Base-by-base conservation (phyloP, 1,139 yeast genomes). In the Eremothecium cymbalariae region DNA sequence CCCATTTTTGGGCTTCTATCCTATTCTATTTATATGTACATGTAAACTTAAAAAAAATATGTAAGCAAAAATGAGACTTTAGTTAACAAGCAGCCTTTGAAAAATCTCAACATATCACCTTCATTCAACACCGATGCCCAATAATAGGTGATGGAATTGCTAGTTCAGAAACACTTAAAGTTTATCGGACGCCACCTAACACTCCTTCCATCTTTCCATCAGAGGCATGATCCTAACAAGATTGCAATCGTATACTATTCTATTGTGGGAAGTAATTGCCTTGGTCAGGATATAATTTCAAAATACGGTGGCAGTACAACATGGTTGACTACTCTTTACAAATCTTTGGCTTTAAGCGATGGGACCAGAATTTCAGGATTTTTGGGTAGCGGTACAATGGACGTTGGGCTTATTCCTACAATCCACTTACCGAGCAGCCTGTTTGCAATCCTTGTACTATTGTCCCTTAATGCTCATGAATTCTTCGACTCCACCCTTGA, bases 221-320 rank as follows among this genome's bases (percentile, higher is more conserved):
- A 54, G 37, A 38, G 45, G n/a, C 41, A 49, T 28, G 60, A 54
- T 34, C 50, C 51, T 3, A 54, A 54, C 33, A 46, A 45, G 34
- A 33, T 55, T 39, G 57, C 58, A 7, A 45, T 55, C 5, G 33
- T 53, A 18, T 52, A 48, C 22, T 55, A 55, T 34, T 42, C 58
- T 6, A 20, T 54, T 6, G 39, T 34, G 13, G 49, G 54, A 8
- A 34, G 53, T 18, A 32, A 43, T 2, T 31, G 46, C 7, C 33
- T 53, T 7, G 48, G 43, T 6, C 36, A 32, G 8, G 45, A 45
- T 18, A 45, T 44, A 11, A 11, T 32, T 2, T 16, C 31, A n/a
- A 32, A 39, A 13, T 55, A 48, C 25, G 18, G 25, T 4, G 16
- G 29, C 3, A 43, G 37, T 32, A 16, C 34, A 12, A 24, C 26